Conservation (phyloP, 768 basidiomycete genomes). For the Glaciozyma antarctica region DNA sequence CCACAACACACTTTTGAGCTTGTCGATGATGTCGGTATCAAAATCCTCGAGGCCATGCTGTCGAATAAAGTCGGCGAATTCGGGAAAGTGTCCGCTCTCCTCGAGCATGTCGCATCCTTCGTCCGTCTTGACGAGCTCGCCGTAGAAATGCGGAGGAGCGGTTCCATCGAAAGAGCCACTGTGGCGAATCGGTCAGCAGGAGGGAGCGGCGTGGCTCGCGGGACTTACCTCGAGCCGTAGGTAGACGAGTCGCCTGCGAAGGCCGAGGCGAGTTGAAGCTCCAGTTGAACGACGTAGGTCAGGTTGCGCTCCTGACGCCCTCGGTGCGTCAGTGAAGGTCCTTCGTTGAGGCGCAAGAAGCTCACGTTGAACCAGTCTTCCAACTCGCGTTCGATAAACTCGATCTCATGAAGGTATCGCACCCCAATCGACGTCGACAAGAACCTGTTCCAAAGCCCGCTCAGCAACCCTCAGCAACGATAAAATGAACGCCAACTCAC, state of each 20-base stretch:
- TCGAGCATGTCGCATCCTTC: slow-evolving; percentile 83
- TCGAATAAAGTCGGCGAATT: slow-evolving; percentile 83
- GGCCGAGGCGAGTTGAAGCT: slow-evolving; percentile 75
- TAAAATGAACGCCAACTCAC: slow-evolving; percentile 45
- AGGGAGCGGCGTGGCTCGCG: not conserved
- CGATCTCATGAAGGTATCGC: slow-evolving; percentile 77
- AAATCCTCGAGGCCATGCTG: slow-evolving; percentile 74
- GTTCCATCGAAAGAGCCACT: slow-evolving; percentile 68
- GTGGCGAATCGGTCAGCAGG: too few relatives aligned
- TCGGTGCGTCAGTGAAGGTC: not conserved
- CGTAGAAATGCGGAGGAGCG: slow-evolving; percentile 92
- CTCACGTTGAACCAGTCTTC: slow-evolving; percentile 90
- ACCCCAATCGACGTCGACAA: slow-evolving; percentile 91
- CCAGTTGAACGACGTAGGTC: slow-evolving; percentile 85
- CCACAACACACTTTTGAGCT: slow-evolving; percentile 92
- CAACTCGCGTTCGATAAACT: slow-evolving; percentile 90
- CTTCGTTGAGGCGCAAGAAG: not conserved
- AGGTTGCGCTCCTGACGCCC: slow-evolving; percentile 74
- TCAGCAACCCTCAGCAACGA: not conserved
- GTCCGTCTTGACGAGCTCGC: slow-evolving; percentile 93
- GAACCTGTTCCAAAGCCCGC: slow-evolving; percentile 50
- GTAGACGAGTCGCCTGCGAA: slow-evolving; percentile 52
- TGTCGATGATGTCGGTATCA: slow-evolving; percentile 72
- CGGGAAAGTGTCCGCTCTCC: slow-evolving; percentile 80
- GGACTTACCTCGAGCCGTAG: slow-evolving; percentile 37